Percentiles rank a stretch among this genome's conserved stretches.
Evolutionary conservation across 805 yeast species (phyloP).

Genomic region (Suhomyces sp.): DNA sequence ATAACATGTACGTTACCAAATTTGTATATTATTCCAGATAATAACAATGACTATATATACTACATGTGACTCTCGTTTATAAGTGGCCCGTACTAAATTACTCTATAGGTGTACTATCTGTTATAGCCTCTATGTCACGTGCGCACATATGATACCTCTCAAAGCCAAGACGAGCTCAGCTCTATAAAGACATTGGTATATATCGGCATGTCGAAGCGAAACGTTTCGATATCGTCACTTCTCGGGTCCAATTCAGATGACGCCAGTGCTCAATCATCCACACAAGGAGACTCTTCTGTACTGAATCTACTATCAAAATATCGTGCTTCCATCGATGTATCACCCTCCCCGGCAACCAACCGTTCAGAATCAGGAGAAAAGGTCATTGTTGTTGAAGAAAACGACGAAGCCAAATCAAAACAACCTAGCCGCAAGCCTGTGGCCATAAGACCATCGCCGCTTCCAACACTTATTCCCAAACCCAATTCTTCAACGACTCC

Average conservation of each 20-base stretch:
- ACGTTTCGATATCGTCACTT: constrained; percentile 34
- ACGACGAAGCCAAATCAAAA: not conserved
- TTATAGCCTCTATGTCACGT: not conserved
- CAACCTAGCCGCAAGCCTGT: constrained; percentile 4
- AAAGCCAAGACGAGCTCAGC: not conserved
- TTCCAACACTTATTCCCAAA: constrained; percentile 20
- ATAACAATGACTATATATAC: too few species aligned
- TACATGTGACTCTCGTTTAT: too few species aligned
- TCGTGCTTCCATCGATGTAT: constrained; percentile 27
- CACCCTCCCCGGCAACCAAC: constrained; percentile 5
- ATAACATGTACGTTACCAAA: too few species aligned
- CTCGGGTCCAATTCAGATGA: constrained; percentile 17
- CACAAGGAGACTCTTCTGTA: constrained; percentile 8
- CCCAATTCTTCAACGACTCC: constrained; percentile 10
- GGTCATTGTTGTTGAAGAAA: constrained; percentile 8
- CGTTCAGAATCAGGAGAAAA: not conserved
- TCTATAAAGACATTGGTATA: not conserved
- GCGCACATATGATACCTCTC: not conserved
- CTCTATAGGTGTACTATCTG: too few species aligned
- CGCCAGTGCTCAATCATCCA: constrained; percentile 1
- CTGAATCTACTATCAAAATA: constrained; percentile 27
- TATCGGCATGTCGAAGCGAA: constrained; percentile 19
- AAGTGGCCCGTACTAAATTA: too few species aligned
- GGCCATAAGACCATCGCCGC: constrained; percentile 8
- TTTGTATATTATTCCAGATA: too few species aligned